Base-by-base conservation (phyloP, 2,329 filamentous ascomycete species). In the Berkeleyomyces basicola region DNA sequence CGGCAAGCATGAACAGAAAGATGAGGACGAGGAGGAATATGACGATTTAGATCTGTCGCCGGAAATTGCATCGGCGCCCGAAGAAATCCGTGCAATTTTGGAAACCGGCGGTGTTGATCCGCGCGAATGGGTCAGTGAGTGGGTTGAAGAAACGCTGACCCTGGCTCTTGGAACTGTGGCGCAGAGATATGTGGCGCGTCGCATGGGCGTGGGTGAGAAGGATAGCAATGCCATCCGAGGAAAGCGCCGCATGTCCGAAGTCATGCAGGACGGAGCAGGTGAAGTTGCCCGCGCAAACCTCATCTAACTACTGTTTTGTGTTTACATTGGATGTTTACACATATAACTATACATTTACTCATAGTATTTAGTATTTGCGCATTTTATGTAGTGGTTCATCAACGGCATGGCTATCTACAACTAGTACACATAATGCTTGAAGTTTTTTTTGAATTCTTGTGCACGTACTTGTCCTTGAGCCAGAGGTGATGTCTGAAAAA, bases 121-220 rank as follows among this genome's bases (percentile, higher is more conserved):
- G 0, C 81, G 93, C 64, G 93, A 99, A 73, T 99, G 93, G 93
- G 88, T 96, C 44, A 87, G 91, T 2, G 93, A 97, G 73, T 99
- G 93, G 93, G 81, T 99, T 57, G 92, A 97, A 75, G 92, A 97
- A 75, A 77, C 85, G 0, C 78, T 99, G 40, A 83, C 79, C 47
- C 76, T 97, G 58, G 82, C 84, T 3, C 82, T 95, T 0, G 92
- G 93, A 16, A 78, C 96, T 6, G 86, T 97, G 3, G 93, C 93
- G 2, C 93, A 99, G 79, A 80, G 91, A 66, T 99, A 99, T 71
- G 93, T 99, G 23, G 92, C 93, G 3, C 83, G 88, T 65, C 79
- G 93, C 63, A 99, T 99, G 93, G 92, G 93, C 10, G 92, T 99
- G 7, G 92, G 92, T 10, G 90, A 95, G 73, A 87, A 88, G 9